phyloP scores from a whole-genome alignment of 2,329 filamentous ascomycete genomes.

The Cytospora chrysosperma region DNA sequence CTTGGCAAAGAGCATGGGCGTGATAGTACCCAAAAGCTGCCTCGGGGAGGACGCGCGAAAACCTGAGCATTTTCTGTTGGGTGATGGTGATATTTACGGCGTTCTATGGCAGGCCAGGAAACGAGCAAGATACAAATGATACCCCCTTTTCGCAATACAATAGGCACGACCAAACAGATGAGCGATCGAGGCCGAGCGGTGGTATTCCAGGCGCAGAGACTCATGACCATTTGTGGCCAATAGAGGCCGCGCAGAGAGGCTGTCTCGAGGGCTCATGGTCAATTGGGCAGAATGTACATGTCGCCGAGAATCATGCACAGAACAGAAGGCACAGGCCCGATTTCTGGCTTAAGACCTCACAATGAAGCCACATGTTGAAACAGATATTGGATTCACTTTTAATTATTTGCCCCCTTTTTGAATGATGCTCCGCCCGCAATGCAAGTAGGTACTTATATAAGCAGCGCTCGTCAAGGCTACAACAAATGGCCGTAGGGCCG shows the following conservation, averaged over 20 bases:
- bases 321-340: neutral
- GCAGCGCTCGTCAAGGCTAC: constrained; percentile 12
- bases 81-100: neutral
- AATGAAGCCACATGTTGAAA: neutral
- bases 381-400: neutral
- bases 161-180: neutral
- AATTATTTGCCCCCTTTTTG: neutral
- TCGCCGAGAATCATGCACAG: neutral
- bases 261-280: neutral
- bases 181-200: neutral
- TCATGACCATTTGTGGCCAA: too few relatives aligned
- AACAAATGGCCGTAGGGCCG: constrained; percentile 1
- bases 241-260: neutral
- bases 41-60: neutral
- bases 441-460: constrained; percentile 23
- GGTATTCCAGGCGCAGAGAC: neutral
- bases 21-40: neutral
- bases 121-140: constrained; percentile 9
- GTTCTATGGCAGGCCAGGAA: constrained; percentile 5
- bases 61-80: neutral
- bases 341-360: neutral
- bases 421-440: constrained; percentile 8
- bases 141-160: neutral
- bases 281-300: neutral
- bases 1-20: neutral